phyloP scores from a whole-genome alignment of 768 basidiomycete species.

The Agrocybe chaxingu region DNA sequence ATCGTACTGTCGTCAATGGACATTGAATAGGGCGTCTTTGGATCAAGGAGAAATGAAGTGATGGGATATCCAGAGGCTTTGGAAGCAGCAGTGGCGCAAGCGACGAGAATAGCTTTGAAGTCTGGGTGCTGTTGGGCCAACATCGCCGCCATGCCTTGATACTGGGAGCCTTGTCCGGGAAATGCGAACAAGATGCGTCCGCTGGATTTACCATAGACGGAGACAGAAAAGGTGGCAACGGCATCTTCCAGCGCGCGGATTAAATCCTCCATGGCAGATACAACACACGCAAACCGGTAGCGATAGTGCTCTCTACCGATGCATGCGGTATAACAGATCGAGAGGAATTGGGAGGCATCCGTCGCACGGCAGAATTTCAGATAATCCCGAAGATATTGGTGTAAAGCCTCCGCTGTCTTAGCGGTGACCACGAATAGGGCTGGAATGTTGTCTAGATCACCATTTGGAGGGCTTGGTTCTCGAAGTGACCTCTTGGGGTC shows the following conservation, averaged over 20 bases:
- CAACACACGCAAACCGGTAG: constrained; percentile 24
- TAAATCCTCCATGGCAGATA: constrained; percentile 19
- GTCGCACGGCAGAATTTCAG: constrained; percentile 14
- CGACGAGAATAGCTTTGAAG: constrained; percentile 17
- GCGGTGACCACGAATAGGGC: constrained; percentile 23
- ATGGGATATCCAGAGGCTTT: constrained; percentile 18
- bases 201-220: not conserved
- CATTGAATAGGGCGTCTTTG: not conserved
- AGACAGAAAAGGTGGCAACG: not conserved
- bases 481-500: not conserved
- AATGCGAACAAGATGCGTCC: constrained; percentile 23
- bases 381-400: constrained; percentile 21
- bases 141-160: constrained; percentile 23
- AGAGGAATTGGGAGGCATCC: constrained; percentile 8
- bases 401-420: constrained; percentile 17
- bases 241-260: constrained; percentile 11
- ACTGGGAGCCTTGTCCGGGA: constrained; percentile 30
- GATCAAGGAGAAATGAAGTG: constrained; percentile 16
- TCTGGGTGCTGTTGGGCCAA: constrained; percentile 13
- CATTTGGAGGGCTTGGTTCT: too few species aligned
- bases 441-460: not conserved
- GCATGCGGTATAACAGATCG: constrained; percentile 27
- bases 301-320: constrained; percentile 27
- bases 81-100: constrained; percentile 11
- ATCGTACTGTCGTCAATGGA: constrained; percentile 17